A percentile compares a stretch with the other conserved stretches of the same genome.
These are phyloP conservation scores for Fusarium chlamydosporum DNA, from an alignment of 2,329 filamentous ascomycete species.

Conservation along the genomic window DNA sequence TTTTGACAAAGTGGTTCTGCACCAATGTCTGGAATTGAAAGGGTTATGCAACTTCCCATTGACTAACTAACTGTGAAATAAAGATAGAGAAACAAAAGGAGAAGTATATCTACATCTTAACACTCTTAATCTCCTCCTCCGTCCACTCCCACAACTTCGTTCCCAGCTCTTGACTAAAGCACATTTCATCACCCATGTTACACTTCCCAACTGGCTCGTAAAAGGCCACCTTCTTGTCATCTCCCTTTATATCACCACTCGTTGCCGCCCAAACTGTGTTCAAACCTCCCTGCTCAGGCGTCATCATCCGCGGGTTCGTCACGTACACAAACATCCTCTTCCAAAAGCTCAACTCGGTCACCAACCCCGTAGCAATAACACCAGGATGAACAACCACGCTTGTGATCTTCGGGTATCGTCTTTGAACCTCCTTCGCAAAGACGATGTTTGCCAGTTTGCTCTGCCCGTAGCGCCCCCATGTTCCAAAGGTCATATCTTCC, in stretches of 20 bases:
- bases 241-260: constrained; percentile 35
- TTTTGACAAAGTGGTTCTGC: constrained; percentile 37
- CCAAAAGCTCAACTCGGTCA: constrained; percentile 44
- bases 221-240: constrained; percentile 38
- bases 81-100: neutral
- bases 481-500: constrained; percentile 50
- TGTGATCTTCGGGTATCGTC: constrained; percentile 59
- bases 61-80: constrained; percentile 3
- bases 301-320: constrained; percentile 45
- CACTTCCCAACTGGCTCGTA: constrained; percentile 52
- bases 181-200: constrained; percentile 41
- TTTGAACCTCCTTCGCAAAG: constrained; percentile 61
- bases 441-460: constrained; percentile 66
- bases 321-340: constrained; percentile 47
- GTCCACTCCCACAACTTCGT: constrained; percentile 59
- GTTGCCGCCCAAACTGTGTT: constrained; percentile 55
- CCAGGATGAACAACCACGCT: constrained; percentile 66
- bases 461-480: constrained; percentile 64
- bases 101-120: neutral
- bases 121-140: constrained; percentile 30
- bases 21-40: constrained; percentile 34
- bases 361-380: constrained; percentile 53
- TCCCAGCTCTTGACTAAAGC: constrained; percentile 51
- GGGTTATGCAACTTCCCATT: constrained; percentile 25
- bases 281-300: constrained; percentile 51